Evolutionary conservation across 108 stramenopile genomes (phyloP).

Genomic region (Pelagomonas calceolata): DNA sequence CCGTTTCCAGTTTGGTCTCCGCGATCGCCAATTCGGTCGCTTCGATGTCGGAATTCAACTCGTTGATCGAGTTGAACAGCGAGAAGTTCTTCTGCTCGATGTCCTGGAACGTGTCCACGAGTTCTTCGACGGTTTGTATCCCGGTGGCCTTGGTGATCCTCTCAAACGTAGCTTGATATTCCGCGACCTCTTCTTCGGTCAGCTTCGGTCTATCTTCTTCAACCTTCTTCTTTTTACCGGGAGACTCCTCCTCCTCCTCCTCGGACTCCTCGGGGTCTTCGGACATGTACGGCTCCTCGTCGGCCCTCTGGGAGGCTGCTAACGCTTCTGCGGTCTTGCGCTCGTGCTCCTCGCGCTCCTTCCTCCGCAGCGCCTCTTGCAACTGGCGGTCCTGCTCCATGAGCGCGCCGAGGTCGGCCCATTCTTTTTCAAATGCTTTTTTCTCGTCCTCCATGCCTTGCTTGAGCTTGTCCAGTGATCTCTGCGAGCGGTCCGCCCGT

Average conservation of each 20-base stretch:
- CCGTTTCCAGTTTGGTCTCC: constrained; percentile 41
- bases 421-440: constrained; percentile 8
- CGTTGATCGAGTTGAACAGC: constrained; percentile 48
- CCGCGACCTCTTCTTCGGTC: constrained; percentile 25
- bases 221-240: constrained; percentile 10
- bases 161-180: constrained; percentile 21
- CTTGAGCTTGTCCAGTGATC: constrained; percentile 33
- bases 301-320: not conserved
- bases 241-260: too few species aligned
- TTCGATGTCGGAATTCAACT: constrained; percentile 46
- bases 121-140: constrained; percentile 33
- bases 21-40: constrained; percentile 34
- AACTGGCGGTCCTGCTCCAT: constrained; percentile 14
- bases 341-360: constrained; percentile 6
- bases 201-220: constrained; percentile 3
- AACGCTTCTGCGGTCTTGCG: constrained; percentile 6
- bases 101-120: constrained; percentile 43
- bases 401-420: constrained; percentile 16
- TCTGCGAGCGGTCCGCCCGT: constrained; percentile 37
- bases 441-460: constrained; percentile 39
- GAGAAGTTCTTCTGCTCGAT: constrained; percentile 50
- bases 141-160: constrained; percentile 44
- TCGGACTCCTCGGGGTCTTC: not conserved
- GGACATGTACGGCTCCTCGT: not conserved
- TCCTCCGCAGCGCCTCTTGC: constrained; percentile 3